Evolutionary conservation across 768 basidiomycete species (phyloP), one percentile per base, ranked within the genome.

Genomic region (Tricholoma matsutake): DNA sequence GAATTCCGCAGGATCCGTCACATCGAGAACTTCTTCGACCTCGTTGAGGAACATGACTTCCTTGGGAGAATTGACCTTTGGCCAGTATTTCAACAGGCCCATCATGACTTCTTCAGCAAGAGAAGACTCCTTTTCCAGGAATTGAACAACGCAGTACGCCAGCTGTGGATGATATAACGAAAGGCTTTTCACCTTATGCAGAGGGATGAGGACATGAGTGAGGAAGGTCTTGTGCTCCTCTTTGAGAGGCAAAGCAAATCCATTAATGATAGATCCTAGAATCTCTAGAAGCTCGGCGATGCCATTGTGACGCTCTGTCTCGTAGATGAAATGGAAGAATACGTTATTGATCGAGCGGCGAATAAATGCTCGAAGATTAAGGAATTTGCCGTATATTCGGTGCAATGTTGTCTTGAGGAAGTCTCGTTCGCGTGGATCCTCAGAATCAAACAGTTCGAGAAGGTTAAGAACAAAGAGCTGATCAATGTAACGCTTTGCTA

Each of bases 41-140:
- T 99, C 97, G 75, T 98, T 98, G 61, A 99, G 80, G 79, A 92
- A 99, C 97, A 99, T 99, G 75, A 98, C 97, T 71, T 99, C 97
- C 79, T 99, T 99, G 14, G 96, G 96, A 34, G 92, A 94, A 75
- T 99, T 98, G 68, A 99, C 97, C 75, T 98, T 98, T 32, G 97
- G 97, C 97, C 97, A 99, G 75, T 84, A 99, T 74, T 91, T 90
- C 72, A 99, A 84, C n/a, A 99, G 81, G 18, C 97, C 97, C 66
- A 95, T 78, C 78, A 98, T 91, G 29, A 99, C 97, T 39, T 98
- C 96, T 76, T 98, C 92, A 20, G 94, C 96, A 51, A 98, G 81
- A 6, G 84, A 74, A 2, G 94, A 83, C 64, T 98, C 97, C 78
- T 99, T 99, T 74, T 99, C 97, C 64, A 98, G 76, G 80, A 98